Evolutionary conservation across 2,329 filamentous ascomycete genomes (phyloP), one percentile per base, ranked within the genome.

Genomic region (Botrytis tulipae): DNA sequence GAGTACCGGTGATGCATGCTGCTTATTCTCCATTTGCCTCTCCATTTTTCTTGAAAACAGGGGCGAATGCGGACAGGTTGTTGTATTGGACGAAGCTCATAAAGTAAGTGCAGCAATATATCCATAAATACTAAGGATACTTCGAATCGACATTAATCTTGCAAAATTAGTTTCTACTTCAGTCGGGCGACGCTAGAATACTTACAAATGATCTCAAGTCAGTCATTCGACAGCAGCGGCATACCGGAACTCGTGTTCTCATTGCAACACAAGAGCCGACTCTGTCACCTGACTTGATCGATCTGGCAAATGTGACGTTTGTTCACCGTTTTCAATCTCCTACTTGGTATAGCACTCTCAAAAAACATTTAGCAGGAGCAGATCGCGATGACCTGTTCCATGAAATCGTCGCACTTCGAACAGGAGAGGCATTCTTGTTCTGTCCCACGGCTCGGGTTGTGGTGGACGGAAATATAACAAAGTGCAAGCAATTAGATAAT

Each of bases 181-280:
- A 84, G 0, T 86, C 86, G 0, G 80, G 84, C 0, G 89, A 90
- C 59, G 87, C 88, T 1, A 80, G 83, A 3, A 83, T 83, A 0
- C 84, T 95, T 42, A 94, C 91, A 0, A 85, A 91, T 12, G 84
- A 85, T 0, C 83, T 95, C 0, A 83, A 93, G 0, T 84, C 85
- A 0, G 86, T 88, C 0, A 91, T 95, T 76, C 87, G 92, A 0
- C 84, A 91, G 35, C 92, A 95, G 81, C 88, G 92, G 0, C 93
- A 95, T 79, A 82, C 90, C 0, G 92, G 86, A 1, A 85, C 87
- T 0, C 86, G 92, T 1, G 85, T 94, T 10, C 80, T 95, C 62
- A 90, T 95, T 54, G 90, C 92, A 0, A 95, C 92, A 0, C 92
- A 96, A 79, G 92, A 95, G 78, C 93, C 92, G 0, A 93, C 91